phyloP scores from a whole-genome alignment of 1,284 basidiomycete species.

The Microbotryomycetes sp. region DNA sequence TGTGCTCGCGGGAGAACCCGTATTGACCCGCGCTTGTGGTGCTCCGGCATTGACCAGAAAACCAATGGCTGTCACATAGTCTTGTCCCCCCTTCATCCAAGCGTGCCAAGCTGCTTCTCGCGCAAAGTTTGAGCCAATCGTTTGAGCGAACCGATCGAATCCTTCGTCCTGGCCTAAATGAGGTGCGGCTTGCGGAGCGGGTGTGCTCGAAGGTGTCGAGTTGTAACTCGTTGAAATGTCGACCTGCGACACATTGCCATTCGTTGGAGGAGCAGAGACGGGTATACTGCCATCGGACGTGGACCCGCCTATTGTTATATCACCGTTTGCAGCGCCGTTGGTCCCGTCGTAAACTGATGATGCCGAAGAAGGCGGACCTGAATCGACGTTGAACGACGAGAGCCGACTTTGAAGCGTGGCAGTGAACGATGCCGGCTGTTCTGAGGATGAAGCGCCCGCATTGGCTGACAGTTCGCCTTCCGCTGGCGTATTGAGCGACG shows the following conservation, averaged over 20 bases:
- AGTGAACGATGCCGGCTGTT: constrained; percentile 11
- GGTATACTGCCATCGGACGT: neutral
- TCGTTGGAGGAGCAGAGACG: neutral
- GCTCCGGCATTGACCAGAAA: constrained; percentile 9
- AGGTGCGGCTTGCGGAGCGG: neutral
- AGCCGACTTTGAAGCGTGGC: constrained; percentile 17
- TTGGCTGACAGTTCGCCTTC: neutral
- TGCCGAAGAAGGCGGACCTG: constrained; percentile 10
- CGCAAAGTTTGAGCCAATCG: constrained; percentile 10
- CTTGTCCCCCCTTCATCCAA: constrained; percentile 2
- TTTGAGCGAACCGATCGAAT: constrained; percentile 11
- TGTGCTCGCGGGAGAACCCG: neutral
- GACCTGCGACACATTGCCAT: neutral
- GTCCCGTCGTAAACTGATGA: constrained; percentile 15
- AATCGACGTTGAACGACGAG: constrained; percentile 24
- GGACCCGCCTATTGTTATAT: neutral
- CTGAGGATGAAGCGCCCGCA: neutral
- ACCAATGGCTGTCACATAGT: constrained; percentile 5
- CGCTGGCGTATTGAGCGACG: neutral
- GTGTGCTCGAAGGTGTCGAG: neutral
- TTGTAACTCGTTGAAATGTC: neutral
- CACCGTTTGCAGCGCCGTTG: neutral
- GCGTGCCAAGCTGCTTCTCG: constrained; percentile 9
- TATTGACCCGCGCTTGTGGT: constrained; percentile 8
- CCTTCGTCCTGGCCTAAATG: constrained; percentile 1